Conservation (phyloP, 371 early-diverging fungal genomes). For the Phascolomyces articulosus region DNA sequence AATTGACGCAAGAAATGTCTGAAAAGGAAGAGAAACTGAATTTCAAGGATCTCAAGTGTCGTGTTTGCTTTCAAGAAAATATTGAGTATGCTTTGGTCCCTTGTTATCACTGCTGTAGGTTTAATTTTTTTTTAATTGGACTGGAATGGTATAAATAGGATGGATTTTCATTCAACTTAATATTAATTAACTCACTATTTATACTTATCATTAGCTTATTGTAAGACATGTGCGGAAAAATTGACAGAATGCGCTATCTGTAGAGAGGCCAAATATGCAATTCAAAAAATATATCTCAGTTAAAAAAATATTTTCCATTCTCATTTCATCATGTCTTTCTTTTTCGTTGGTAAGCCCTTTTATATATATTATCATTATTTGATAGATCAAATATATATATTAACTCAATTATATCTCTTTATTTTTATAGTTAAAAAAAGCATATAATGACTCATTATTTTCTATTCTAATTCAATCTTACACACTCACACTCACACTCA, state of each 20-base stretch:
- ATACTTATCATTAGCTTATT: conserved; percentile 27
- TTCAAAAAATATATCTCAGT: conserved; percentile 34
- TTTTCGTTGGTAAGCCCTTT: too few relatives aligned
- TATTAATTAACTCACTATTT: too few relatives aligned
- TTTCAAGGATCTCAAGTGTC: conserved; percentile 23
- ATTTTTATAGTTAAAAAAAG: too few relatives aligned
- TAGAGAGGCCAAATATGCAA: conserved; percentile 21
- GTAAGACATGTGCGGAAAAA: conserved; percentile 33
- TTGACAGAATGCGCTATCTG: conserved; percentile 47
- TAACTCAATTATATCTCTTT: too few relatives aligned
- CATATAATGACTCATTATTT: too few relatives aligned
- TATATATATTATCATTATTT: too few relatives aligned
- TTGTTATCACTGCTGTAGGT: conserved; percentile 47
- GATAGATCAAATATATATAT: too few relatives aligned
- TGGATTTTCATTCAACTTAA: background rate
- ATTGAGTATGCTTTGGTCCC: conserved; percentile 38
- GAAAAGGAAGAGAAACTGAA: background rate
- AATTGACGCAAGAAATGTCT: background rate
- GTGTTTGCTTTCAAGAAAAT: conserved; percentile 33
- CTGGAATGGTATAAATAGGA: background rate
- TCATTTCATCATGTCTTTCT: too few relatives aligned
- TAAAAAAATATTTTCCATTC: conserved; percentile 4
- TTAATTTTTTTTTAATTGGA: background rate
- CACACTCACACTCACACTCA: too few relatives aligned
- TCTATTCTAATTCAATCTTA: too few relatives aligned